Evolutionary conservation across 495 filamentous ascomycete genomes (phyloP), one percentile per base, ranked within the genome.

Genomic region (Durotheca rogersii): DNA sequence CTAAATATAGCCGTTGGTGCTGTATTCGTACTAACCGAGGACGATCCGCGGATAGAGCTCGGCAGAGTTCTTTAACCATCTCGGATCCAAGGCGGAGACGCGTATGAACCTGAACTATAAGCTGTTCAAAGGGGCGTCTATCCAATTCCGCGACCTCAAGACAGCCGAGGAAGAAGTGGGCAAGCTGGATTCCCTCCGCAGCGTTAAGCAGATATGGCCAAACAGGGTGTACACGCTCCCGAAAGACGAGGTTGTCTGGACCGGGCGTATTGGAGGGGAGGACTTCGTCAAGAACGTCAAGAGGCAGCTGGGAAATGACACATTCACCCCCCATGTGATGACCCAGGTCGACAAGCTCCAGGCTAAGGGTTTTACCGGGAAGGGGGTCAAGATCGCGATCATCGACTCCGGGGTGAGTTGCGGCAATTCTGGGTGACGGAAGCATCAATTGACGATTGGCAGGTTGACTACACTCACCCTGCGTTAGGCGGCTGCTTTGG

Each of bases 381-480:
- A 68, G 53, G 73, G 72, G 35, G 62, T 78, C 63, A 76, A 74
- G 56, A 64, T 78, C 44, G 74, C 53, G 18, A 64, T 78, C 11
- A 67, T 78, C 21, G 74, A 78, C 49, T 75, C 71, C 1, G 74
- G 74, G 36, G 71, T 74, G 65, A 47, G 70, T 68, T n/a, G 14
- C 21, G 2, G 7, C 31, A n/a, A n/a, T n/a, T 17, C 37, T 29
- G 20, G 17, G 10, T 17, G 15, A n/a, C 38, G 38, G 12, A 29
- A 31, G 36, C 5, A 17, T 18, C 11, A 25, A 29, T 60, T 66
- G 47, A 67, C 52, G 6, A 34, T 41, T n/a, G 17, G 15, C 19
- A 74, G 71, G 73, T 76, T 52, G 80, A 83, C 56, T 83, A 80
- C 52, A 72, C 54, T 0, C 80, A 82, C 43, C 78, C 80, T 3